Evolutionary conservation across 176 grass and related monocot species (phyloP).

Genomic region (Typha latifolia): DNA sequence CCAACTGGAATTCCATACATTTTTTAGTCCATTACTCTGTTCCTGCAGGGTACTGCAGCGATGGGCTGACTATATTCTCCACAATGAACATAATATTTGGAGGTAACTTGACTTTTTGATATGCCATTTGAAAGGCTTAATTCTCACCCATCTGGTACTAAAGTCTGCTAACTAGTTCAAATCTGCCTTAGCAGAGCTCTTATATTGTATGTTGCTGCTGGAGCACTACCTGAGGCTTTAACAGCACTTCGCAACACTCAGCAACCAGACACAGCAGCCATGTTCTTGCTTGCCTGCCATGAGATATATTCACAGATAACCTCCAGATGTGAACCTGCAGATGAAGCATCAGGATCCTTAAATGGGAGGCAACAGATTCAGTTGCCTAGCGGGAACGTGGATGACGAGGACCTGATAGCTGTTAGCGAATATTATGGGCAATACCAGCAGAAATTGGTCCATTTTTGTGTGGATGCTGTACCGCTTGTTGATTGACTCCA

Average conservation of each 20-base stretch:
- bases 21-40: constrained; percentile 9
- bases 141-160: constrained; percentile 6
- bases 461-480: constrained; percentile 77
- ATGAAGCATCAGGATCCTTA: constrained; percentile 12
- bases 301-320: constrained; percentile 61
- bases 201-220: constrained; percentile 82
- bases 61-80: constrained; percentile 90
- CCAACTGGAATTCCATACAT: neutral
- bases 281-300: constrained; percentile 96
- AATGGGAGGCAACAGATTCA: constrained; percentile 33
- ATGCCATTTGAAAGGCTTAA: neutral
- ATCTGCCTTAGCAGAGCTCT: constrained; percentile 43
- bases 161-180: constrained; percentile 10
- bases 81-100: constrained; percentile 90
- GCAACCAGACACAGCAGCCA: constrained; percentile 70
- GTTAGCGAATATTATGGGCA: constrained; percentile 88
- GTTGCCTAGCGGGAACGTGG: constrained; percentile 71
- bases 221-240: constrained; percentile 80
- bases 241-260: constrained; percentile 60
- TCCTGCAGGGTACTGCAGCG: constrained; percentile 67
- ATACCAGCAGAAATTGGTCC: constrained; percentile 83
- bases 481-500: constrained; percentile 42
- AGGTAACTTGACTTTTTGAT: constrained; percentile 43
- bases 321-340: constrained; percentile 1
- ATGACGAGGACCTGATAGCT: constrained; percentile 44